phyloP scores from a whole-genome alignment of 345 rosid genomes.

The Dimocarpus longan region DNA sequence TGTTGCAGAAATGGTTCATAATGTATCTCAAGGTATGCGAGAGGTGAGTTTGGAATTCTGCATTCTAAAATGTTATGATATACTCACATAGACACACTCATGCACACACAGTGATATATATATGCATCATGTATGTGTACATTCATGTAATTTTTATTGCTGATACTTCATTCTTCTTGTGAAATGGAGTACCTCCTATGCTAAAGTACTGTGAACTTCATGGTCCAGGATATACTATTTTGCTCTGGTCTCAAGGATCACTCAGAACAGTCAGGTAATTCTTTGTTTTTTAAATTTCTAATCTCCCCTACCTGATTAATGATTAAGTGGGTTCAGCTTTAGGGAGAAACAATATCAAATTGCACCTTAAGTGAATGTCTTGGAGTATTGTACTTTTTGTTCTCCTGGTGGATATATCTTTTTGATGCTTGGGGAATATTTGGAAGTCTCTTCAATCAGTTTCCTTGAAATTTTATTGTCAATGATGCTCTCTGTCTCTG shows the following conservation, averaged over 20 bases:
- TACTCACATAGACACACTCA: neutral
- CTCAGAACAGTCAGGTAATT: conserved; percentile 68
- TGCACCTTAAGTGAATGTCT: neutral
- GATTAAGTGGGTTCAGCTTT: neutral
- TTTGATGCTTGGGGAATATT: neutral
- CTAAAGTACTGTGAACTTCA: conserved; percentile 24
- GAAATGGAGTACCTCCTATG: neutral
- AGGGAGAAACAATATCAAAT: neutral
- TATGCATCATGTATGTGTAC: neutral
- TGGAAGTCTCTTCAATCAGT: neutral
- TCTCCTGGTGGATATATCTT: neutral
- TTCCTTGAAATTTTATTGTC: neutral
- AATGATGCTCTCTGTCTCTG: conserved; percentile 2
- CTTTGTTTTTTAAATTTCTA: neutral
- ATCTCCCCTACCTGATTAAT: neutral
- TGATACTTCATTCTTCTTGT: neutral
- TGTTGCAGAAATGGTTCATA: conserved; percentile 57
- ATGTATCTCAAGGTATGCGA: conserved; percentile 56
- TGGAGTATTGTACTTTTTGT: neutral
- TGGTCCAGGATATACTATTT: conserved; percentile 67
- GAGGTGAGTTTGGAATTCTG: conserved; percentile 54
- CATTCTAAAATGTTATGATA: conserved; percentile 1
- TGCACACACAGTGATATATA: neutral
- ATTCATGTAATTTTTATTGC: neutral
- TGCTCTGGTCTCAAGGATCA: conserved; percentile 60